Evolutionary conservation across 2,329 filamentous ascomycete species (phyloP).

Genomic region (Phaeosphaeriaceae sp.): DNA sequence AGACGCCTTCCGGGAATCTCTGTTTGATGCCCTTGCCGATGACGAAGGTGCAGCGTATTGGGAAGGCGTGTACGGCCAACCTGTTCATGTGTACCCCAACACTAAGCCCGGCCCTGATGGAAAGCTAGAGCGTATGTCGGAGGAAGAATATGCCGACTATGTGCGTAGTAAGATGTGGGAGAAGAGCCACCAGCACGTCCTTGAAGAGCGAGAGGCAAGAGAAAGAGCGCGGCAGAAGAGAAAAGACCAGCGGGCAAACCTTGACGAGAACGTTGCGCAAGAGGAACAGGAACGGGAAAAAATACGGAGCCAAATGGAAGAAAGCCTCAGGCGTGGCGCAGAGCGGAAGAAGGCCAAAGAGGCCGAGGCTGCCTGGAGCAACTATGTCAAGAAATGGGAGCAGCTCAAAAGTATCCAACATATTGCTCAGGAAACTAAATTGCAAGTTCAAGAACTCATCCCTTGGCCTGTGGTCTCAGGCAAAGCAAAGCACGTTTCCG

Average conservation of each 20-base stretch:
- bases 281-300: conserved; percentile 51
- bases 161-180: conserved; percentile 95
- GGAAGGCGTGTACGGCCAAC: conserved; percentile 96
- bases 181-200: conserved; percentile 82
- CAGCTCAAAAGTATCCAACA: conserved; percentile 44
- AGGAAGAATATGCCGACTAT: conserved; percentile 88
- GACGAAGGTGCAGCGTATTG: conserved; percentile 96
- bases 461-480: conserved; percentile 78
- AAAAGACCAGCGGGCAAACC: conserved; percentile 41
- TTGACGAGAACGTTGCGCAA: conserved; percentile 51
- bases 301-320: conserved; percentile 71
- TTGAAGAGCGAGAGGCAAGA: conserved; percentile 75
- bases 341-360: conserved; percentile 63
- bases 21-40: conserved; percentile 96
- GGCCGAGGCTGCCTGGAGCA: conserved; percentile 67
- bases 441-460: conserved; percentile 50
- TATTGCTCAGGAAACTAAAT: conserved; percentile 14
- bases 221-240: conserved; percentile 55
- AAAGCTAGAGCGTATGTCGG: conserved; percentile 81
- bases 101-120: conserved; percentile 60
- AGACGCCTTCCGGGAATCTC: conserved; percentile 84
- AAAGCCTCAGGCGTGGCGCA: conserved; percentile 70
- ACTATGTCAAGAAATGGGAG: conserved; percentile 71
- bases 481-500: conserved; percentile 61
- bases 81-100: conserved; percentile 79